Conservation (phyloP, 495 filamentous ascomycete species). For the Delitschia confertaspora region DNA sequence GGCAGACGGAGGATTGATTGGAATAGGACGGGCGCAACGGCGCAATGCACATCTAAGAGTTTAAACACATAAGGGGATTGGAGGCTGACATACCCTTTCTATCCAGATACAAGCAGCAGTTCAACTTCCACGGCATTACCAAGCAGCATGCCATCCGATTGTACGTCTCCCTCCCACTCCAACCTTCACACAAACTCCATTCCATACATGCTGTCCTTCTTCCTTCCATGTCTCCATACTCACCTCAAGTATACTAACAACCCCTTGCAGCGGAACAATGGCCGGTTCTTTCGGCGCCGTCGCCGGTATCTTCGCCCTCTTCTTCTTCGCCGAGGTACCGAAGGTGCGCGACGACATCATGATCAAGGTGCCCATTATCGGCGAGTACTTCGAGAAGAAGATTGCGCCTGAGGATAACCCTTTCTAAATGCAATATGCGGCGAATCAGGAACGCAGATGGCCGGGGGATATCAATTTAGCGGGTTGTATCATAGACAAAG, state of each 20-base stretch:
- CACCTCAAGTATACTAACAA: neutral
- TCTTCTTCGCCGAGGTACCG: slow-evolving; percentile 64
- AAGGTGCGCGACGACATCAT: slow-evolving; percentile 57
- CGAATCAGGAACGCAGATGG: no score
- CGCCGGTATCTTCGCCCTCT: slow-evolving; percentile 55
- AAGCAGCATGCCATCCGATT: slow-evolving; percentile 37
- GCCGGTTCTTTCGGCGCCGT: slow-evolving; percentile 51
- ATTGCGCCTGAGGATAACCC: slow-evolving; percentile 57
- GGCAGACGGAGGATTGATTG: no score
- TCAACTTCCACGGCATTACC: slow-evolving; percentile 46
- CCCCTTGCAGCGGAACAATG: slow-evolving; percentile 42
- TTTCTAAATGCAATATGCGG: slow-evolving; percentile 28
- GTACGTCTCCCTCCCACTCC: slow-evolving; percentile 38
- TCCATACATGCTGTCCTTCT: neutral
- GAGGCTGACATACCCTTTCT: neutral
- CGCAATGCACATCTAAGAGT: neutral
- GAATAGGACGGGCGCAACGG: neutral
- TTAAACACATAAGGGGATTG: neutral
- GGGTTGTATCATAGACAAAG: no score
- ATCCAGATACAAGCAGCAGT: slow-evolving; percentile 44
- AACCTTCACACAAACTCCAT: neutral
- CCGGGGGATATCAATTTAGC: no score
- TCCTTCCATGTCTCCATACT: neutral
- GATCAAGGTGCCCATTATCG: slow-evolving; percentile 52
- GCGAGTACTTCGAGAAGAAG: slow-evolving; percentile 48